Base-by-base conservation (phyloP, 257 asterid genomes). In the Gentiana straminea region DNA sequence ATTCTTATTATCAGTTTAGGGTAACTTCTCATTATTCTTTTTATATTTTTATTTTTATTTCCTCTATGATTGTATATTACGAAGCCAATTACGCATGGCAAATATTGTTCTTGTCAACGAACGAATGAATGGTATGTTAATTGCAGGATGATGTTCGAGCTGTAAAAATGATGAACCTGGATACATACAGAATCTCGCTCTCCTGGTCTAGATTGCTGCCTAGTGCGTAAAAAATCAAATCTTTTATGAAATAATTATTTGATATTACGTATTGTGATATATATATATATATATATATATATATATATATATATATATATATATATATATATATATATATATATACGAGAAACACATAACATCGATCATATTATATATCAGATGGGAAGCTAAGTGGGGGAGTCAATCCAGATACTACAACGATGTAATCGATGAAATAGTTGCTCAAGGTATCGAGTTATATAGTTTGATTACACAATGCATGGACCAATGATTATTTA, bases 141-240 rank as follows among this genome's bases (percentile, higher is more conserved):
- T 44, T 65, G 49, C 64, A 70, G 70, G 41, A 37, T 15, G 75
- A 70, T 43, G 56, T 64, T 35, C 44, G 55, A 13, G 45, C 56
- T 10, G 10, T 50, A 48, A 46, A 55, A 13, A 13, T 59, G 0
- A 59, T 70, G 70, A 55, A 51, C 13, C 49, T 65, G 35, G 75
- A 70, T 51, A 64, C 62, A 44, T 64, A 70, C 32, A 33, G 75
- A n/a, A 59, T 70, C 67, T 70, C 75, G 3, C 59, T 70, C 37
- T 64, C 75, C 36, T 64, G 75, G 75, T 3, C 67, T 33, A 64
- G 75, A 70, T 4, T 70, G 36, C 54, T 70, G 58, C 75, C 75
- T 5, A 43, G 75, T 70, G 33, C 48, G 43, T 41, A 10, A 2
- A 5, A 10, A 4, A 41, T 41, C 9, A 41, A 2, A 5, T 10